Evolutionary conservation across 345 rosid genomes (phyloP).

Genomic region (Aquilaria yunnanensis): DNA sequence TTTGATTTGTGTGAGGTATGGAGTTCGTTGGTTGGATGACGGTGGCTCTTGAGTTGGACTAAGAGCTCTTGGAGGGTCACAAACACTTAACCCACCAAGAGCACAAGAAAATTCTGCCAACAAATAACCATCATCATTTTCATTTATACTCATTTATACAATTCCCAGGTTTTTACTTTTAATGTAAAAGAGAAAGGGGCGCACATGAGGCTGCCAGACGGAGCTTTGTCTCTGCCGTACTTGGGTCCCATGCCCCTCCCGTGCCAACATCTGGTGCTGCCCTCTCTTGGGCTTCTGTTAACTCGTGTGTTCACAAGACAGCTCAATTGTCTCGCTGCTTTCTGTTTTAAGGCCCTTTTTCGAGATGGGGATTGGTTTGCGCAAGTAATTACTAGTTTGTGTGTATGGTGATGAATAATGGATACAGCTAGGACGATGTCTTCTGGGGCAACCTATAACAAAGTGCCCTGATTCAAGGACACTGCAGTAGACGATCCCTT

Average conservation of each 20-base stretch:
- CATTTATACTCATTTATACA: background rate
- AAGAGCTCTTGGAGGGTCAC: constrained; percentile 39
- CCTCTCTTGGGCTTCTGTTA: constrained; percentile 3
- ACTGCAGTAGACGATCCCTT: background rate
- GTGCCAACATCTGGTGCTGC: constrained; percentile 10
- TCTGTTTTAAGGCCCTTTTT: background rate
- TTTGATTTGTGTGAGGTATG: constrained; percentile 12
- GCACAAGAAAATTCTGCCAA: background rate
- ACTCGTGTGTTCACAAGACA: constrained; percentile 8
- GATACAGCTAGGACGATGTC: too few species aligned
- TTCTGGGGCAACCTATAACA: background rate
- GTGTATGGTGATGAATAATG: background rate
- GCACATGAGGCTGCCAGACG: constrained; percentile 6
- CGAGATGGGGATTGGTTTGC: background rate
- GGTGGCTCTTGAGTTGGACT: constrained; percentile 40
- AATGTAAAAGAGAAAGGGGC: background rate
- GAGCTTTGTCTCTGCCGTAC: constrained; percentile 2
- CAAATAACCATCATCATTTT: background rate
- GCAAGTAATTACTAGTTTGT: background rate
- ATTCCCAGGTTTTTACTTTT: background rate
- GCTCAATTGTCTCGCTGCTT: constrained; percentile 4
- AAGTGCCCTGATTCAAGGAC: background rate
- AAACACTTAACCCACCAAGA: background rate
- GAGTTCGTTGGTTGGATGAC: constrained; percentile 16
- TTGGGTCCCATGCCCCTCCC: constrained; percentile 15